A percentile compares a stretch with the other conserved stretches of the same genome.
Evolutionary conservation across 768 basidiomycete genomes (phyloP).

Genomic region (Rhizopogon vesiculosus): DNA sequence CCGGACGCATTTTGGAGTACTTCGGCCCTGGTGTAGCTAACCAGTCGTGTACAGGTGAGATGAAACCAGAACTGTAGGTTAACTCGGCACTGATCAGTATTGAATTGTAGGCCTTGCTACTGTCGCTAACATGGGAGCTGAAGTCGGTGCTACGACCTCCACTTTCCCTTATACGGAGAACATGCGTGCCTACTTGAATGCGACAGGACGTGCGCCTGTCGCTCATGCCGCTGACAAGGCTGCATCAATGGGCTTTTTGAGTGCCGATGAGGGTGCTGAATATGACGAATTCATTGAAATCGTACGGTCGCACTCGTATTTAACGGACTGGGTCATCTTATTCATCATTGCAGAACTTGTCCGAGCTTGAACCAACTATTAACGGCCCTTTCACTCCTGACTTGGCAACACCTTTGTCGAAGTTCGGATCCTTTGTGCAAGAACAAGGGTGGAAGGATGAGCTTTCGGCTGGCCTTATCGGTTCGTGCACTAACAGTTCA

Average conservation of each 20-base stretch:
- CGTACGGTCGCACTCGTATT: slow-evolving; percentile 38
- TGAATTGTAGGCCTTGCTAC: slow-evolving; percentile 71
- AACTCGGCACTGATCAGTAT: not conserved
- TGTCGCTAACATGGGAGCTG: slow-evolving; percentile 98
- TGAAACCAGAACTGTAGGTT: not conserved
- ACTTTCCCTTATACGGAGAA: slow-evolving; percentile 92
- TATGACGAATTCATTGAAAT: slow-evolving; percentile 96
- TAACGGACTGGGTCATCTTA: not conserved
- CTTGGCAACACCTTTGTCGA: slow-evolving; percentile 88
- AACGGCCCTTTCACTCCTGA: slow-evolving; percentile 99
- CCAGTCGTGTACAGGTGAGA: slow-evolving; percentile 87
- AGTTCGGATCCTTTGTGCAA: slow-evolving; percentile 75
- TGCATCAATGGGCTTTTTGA: slow-evolving; percentile 70
- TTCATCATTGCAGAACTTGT: slow-evolving; percentile 58
- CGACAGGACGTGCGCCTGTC: slow-evolving; percentile 84
- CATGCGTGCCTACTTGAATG: slow-evolving; percentile 87
- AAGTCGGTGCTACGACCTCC: slow-evolving; percentile 99
- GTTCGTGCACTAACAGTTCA: slow-evolving; percentile 99
- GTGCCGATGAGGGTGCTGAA: slow-evolving; percentile 81
- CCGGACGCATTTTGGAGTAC: slow-evolving; percentile 94
- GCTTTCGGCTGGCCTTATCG: slow-evolving; percentile 87
- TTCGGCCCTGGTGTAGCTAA: slow-evolving; percentile 87
- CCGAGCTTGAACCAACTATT: slow-evolving; percentile 84
- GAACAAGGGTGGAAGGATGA: slow-evolving; percentile 93
- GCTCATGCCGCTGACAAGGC: slow-evolving; percentile 86